phyloP scores from a whole-genome alignment of 805 yeast species.

The Metschnikowia gelsemii region DNA sequence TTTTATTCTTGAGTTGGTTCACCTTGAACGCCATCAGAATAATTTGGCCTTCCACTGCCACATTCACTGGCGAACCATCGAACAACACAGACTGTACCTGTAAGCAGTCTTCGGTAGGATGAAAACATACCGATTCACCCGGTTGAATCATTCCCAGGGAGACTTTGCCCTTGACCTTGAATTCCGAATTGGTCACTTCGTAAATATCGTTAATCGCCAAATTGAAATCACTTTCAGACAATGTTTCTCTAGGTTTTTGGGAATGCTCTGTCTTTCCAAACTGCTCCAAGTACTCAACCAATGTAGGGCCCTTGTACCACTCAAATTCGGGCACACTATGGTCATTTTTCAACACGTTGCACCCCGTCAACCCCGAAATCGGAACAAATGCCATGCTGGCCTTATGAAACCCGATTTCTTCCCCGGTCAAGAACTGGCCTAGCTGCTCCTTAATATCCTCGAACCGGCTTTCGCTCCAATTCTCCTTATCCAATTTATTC shows the following conservation, averaged over 20 bases:
- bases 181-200: slow-evolving; percentile 46
- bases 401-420: slow-evolving; percentile 48
- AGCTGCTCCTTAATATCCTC: slow-evolving; percentile 51
- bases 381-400: slow-evolving; percentile 57
- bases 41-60: slow-evolving; percentile 60
- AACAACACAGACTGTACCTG: slow-evolving; percentile 42
- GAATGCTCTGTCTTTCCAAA: slow-evolving; percentile 10
- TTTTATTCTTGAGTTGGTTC: slow-evolving; percentile 47
- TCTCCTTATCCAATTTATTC: slow-evolving; percentile 66
- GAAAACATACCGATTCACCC: slow-evolving; percentile 61
- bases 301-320: slow-evolving; percentile 51
- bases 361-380: slow-evolving; percentile 67
- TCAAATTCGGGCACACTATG: slow-evolving; percentile 28
- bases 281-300: slow-evolving; percentile 42
- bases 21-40: slow-evolving; percentile 49
- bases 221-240: slow-evolving; percentile 41
- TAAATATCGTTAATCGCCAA: slow-evolving; percentile 65
- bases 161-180: slow-evolving; percentile 62
- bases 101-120: slow-evolving; percentile 50
- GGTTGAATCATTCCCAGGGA: slow-evolving; percentile 66
- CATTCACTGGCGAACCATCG: slow-evolving; percentile 44
- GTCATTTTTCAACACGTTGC: slow-evolving; percentile 53
- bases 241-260: slow-evolving; percentile 6
- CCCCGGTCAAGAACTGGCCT: slow-evolving; percentile 47
- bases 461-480: slow-evolving; percentile 56